These are phyloP conservation scores for Stevia rebaudiana DNA, from an alignment of 140 eudicot species.

Conservation along the genomic window DNA sequence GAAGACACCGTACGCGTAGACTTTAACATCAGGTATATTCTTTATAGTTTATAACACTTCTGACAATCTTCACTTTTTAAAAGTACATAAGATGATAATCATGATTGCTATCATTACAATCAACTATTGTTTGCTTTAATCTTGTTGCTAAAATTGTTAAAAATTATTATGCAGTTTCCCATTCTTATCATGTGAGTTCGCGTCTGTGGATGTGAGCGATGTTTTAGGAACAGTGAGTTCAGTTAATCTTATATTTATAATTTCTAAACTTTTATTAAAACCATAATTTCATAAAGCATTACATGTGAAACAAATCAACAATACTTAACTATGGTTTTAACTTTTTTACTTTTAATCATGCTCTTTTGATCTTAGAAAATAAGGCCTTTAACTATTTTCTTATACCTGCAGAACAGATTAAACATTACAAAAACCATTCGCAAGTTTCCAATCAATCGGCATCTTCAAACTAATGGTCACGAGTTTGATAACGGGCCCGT, in stretches of 20 bases:
- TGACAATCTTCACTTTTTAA: neutral
- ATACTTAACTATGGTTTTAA: neutral
- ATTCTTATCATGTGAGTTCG: constrained; percentile 90
- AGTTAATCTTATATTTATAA: constrained; percentile 9
- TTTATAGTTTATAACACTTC: neutral
- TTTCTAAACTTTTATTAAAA: neutral
- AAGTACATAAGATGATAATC: neutral
- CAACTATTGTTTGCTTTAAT: neutral
- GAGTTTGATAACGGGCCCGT: constrained; percentile 41
- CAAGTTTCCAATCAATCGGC: constrained; percentile 59
- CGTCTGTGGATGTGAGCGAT: constrained; percentile 91
- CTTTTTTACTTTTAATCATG: neutral
- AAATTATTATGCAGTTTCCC: constrained; percentile 57
- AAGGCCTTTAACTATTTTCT: constrained; percentile 16
- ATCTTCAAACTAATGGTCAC: constrained; percentile 45
- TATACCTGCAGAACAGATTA: constrained; percentile 75
- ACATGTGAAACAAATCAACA: constrained; percentile 1
- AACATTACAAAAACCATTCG: constrained; percentile 81
- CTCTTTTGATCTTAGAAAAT: neutral
- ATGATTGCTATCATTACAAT: neutral
- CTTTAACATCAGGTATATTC: constrained; percentile 76
- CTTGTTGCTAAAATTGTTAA: constrained; percentile 15
- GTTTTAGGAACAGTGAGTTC: constrained; percentile 90
- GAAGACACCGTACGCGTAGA: constrained; percentile 76
- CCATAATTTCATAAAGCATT: neutral